Evolutionary conservation across 768 basidiomycete genomes (phyloP), one percentile per base, ranked within the genome.

Genomic region (Strobilomyces echinocephalus): DNA sequence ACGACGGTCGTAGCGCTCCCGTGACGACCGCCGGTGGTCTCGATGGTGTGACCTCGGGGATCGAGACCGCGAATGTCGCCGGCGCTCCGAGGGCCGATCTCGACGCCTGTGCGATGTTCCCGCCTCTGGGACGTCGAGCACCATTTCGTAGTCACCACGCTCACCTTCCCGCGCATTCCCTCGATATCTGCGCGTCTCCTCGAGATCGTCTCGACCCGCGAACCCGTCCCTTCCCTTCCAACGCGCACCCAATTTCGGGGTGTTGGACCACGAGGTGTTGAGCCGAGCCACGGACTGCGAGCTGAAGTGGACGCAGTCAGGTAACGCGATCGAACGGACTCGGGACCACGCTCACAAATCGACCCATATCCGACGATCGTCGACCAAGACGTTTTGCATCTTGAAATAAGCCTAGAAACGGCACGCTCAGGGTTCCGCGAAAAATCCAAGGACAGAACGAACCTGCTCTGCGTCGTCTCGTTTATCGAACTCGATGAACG

Each of bases 321-420:
- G 15, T 44, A 46, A 21, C 5, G 50, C 46, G 64, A 44, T 15
- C 49, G 49, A n/a, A 30, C 43, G 45, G 10, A 33, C 30, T 33
- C 4, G 24, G 4, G 45, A 49, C 44, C 41, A 35, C n/a, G 77
- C 88, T 56, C 62, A 95, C 88, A 99, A 98, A 72, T 98, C 97
- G 57, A 99, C 95, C 92, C 95, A 98, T 63, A 99, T 98, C 12
- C 97, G 83, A 14, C 94, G 82, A 70, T 99, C 97, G 66, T 99
- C 97, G 12, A 99, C 89, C 11, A 99, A 75, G 0, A 98, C 97
- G 63, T 98, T 98, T 68, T 98, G 97, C 97, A 99, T 99, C 71
- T 98, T 99, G 75, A 98, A 95, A 70, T 98, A 99, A 9, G 92
- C 97, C 88, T 94, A 59, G 30, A 4, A 46, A 35, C 33, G n/a